Evolutionary conservation across 805 yeast species (phyloP), one percentile per base, ranked within the genome.

Genomic region (Geotrichum ghanense): DNA sequence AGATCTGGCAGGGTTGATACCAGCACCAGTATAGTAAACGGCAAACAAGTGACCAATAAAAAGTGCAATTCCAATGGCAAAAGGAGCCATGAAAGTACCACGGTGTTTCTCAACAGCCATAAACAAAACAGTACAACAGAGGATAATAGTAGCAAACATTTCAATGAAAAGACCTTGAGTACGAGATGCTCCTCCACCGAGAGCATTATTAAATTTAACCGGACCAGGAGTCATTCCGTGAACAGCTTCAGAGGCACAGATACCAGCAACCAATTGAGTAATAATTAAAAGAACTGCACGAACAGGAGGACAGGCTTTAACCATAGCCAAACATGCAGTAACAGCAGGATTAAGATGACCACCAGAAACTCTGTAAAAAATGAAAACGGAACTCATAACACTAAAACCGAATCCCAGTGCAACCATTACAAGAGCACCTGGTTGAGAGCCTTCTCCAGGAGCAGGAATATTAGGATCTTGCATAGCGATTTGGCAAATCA

Each of bases 341-440:
- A 86, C 95, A 44, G 92, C 90, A 10, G 95, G 95, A 70, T 86
- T 86, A 62, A 86, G 74, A 69, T 83, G 84, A 70, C 92, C 95
- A 59, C 95, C 95, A 35, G 92, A 82, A 50, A 86, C 76, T 63
- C 86, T 75, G 69, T 72, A 80, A 57, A 82, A 77, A 56, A 78
- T 65, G 57, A 78, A 76, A 44, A 83, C 84, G 56, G 75, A 77
- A 53, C 82, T 79, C 78, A 82, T 75, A 47, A 86, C 87, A 56
- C 87, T 81, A 59, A 83, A 82, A 53, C 95, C 95, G 67, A 85
- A 85, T 58, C 95, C 95, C 44, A 82, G 73, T 12, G 95, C 69
- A 59, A 86, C 86, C 87, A 85, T 81, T 52, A 83, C 73, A 53
- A 83, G 63, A 64, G 79, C 81, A 44, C 75, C 71, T 31, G 90